Evolutionary conservation across 2,329 filamentous ascomycete species (phyloP), one percentile per base, ranked within the genome.

Genomic region (Calycina marina): DNA sequence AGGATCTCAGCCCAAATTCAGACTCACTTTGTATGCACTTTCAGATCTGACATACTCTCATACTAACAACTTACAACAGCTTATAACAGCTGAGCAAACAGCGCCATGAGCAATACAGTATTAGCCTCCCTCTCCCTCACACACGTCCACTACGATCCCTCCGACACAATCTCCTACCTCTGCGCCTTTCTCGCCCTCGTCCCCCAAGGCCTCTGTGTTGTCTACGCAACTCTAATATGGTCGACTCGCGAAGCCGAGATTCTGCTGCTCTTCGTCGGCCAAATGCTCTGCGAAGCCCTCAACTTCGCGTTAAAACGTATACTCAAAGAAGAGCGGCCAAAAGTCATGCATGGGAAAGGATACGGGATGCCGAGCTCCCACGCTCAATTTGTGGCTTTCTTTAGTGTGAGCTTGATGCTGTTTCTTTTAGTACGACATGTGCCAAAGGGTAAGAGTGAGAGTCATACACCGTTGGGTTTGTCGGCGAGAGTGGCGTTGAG

Each of bases 351-450:
- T 50, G 72, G 84, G 35, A 93, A 93, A 56, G 90, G 90, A 42
- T 98, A 98, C 53, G 92, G 90, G 47, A 98, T 98, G 92, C 90
- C 90, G 8, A 77, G 72, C 5, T 94, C 86, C 22, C 90, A 98
- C 59, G 81, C 90, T 6, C 90, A 98, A 60, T 98, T 94, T 54
- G 80, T 88, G 39, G 70, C 79, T 35, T 98, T 84, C 63, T 96
- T 93, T 68, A 78, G 83, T 36, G 61, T 93, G 36, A 90, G 81
- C 40, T 60, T 96, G 38, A 65, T 72, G 14, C 63, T 98, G 13
- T 96, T 96, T 61, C 67, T 98, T 27, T 67, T 93, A 28, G 62
- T 86, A 38, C 72, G 88, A 39, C 85, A 93, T 56, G 63, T 65
- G 4, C 77, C 78, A 34, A 65, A 52, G 52, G 60, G 45, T 35